phyloP scores from a whole-genome alignment of 2,329 filamentous ascomycete species.

The Ramichloridium luteum region DNA sequence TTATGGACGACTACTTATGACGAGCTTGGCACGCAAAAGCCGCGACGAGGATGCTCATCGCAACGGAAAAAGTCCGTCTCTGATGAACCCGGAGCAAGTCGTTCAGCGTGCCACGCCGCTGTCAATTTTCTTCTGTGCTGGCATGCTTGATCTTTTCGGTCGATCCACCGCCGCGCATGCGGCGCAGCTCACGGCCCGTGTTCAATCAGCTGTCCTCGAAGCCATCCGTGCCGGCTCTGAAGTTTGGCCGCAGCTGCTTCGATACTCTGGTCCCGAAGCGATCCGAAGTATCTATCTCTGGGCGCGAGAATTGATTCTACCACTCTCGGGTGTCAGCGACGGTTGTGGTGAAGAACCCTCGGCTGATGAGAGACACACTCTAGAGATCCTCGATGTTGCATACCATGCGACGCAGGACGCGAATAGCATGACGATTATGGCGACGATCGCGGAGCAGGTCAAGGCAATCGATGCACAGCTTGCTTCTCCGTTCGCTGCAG shows the following conservation, averaged over 20 bases:
- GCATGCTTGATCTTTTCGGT: too few species aligned
- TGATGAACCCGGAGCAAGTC: slow-evolving; percentile 10
- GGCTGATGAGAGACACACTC: slow-evolving; percentile 10
- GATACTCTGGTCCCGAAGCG: slow-evolving; percentile 23
- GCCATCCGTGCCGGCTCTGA: slow-evolving; percentile 30
- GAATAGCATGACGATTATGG: slow-evolving; percentile 9
- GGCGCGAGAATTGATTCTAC: slow-evolving; percentile 25
- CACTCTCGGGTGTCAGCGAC: too few species aligned
- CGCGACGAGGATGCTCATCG: too few species aligned
- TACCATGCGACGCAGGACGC: slow-evolving; percentile 10
- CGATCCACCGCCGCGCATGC: too few species aligned
- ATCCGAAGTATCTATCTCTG: slow-evolving; percentile 19
- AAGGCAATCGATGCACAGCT: slow-evolving; percentile 12
- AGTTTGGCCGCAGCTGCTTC: slow-evolving; percentile 33
- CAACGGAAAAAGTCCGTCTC: too few species aligned
- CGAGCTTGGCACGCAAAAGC: too few species aligned
- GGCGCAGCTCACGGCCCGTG: too few species aligned
- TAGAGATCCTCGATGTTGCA: slow-evolving; percentile 20
- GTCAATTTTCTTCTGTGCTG: slow-evolving; percentile 2
- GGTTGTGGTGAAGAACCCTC: too few species aligned
- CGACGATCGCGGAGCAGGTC: slow-evolving; percentile 17
- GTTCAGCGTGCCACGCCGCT: slow-evolving; percentile 4
- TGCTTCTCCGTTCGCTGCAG: too few species aligned
- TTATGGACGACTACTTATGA: too few species aligned
- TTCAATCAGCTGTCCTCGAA: slow-evolving; percentile 25